Percentiles rank a stretch among this genome's conserved stretches.
Conservation (phyloP, 257 asterid genomes). For the Nicotiana obtusifolia region DNA sequence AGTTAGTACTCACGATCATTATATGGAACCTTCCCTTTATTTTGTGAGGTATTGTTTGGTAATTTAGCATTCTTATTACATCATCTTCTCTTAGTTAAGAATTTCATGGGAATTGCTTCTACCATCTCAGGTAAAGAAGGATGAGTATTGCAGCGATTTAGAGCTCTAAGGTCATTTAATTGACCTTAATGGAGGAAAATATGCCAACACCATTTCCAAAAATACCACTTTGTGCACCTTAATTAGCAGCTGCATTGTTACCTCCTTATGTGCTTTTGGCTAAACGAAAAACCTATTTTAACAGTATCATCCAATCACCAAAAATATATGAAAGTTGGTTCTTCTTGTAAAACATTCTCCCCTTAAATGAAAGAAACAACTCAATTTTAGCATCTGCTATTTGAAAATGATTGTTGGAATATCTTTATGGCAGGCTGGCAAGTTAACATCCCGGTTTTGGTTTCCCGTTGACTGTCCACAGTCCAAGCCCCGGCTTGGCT, state of each 20-base stretch:
- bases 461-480: neutral
- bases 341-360: neutral
- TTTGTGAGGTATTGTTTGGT: neutral
- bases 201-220: neutral
- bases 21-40: neutral
- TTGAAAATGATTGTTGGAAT: slow-evolving; percentile 8
- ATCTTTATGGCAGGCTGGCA: neutral
- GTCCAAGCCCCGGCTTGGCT: slow-evolving; percentile 5
- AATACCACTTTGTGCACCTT: neutral
- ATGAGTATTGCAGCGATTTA: neutral
- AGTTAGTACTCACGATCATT: neutral
- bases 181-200: neutral
- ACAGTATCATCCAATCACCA: neutral
- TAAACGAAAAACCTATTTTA: neutral
- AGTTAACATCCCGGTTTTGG: neutral
- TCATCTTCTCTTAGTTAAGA: neutral
- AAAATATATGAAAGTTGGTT: neutral
- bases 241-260: neutral
- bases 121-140: neutral
- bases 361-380: neutral
- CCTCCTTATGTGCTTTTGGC: neutral
- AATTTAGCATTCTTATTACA: neutral
- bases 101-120: slow-evolving; percentile 6
- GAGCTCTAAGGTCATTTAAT: neutral
- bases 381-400: neutral